phyloP scores from a whole-genome alignment of 2,329 filamentous ascomycete species.

The Diaporthe sp. region DNA sequence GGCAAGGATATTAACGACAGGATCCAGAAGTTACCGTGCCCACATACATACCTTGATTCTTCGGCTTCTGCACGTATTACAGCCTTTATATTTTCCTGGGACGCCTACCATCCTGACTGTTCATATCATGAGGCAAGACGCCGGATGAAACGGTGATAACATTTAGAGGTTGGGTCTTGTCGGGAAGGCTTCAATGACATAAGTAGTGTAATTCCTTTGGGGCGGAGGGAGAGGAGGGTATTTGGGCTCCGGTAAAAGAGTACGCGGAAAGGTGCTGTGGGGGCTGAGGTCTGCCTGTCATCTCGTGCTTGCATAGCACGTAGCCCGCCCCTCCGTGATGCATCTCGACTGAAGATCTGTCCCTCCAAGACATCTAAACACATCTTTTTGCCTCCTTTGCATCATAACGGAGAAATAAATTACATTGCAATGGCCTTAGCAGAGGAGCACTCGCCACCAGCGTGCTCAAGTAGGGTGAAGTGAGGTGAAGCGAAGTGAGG shows the following conservation, averaged over 20 bases:
- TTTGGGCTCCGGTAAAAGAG: conserved; percentile 26
- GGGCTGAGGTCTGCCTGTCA: conserved; percentile 25
- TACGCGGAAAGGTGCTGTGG: conserved; percentile 22
- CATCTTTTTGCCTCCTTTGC: not conserved
- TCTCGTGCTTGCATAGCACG: conserved; percentile 12
- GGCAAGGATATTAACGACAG: not conserved
- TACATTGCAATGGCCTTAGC: not conserved
- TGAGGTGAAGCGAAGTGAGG: not conserved
- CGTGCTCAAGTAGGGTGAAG: not conserved
- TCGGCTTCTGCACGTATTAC: conserved; percentile 71
- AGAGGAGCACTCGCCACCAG: not conserved
- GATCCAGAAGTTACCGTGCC: not conserved
- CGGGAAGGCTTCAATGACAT: not conserved
- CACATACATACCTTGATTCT: conserved; percentile 67
- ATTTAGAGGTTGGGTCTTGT: not conserved
- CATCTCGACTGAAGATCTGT: conserved; percentile 9
- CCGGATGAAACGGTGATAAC: not conserved
- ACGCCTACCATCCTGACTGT: conserved; percentile 70
- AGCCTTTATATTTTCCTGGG: conserved; percentile 74
- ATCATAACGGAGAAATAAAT: not conserved
- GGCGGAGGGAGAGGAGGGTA: conserved; percentile 9
- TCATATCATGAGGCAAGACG: conserved; percentile 26
- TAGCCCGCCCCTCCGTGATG: conserved; percentile 18
- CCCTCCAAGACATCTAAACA: not conserved
- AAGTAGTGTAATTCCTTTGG: not conserved